Percentiles rank a stretch among this genome's conserved stretches.
phyloP scores from a whole-genome alignment of 192 early-diverging fungal genomes.

The Backusella circina region DNA sequence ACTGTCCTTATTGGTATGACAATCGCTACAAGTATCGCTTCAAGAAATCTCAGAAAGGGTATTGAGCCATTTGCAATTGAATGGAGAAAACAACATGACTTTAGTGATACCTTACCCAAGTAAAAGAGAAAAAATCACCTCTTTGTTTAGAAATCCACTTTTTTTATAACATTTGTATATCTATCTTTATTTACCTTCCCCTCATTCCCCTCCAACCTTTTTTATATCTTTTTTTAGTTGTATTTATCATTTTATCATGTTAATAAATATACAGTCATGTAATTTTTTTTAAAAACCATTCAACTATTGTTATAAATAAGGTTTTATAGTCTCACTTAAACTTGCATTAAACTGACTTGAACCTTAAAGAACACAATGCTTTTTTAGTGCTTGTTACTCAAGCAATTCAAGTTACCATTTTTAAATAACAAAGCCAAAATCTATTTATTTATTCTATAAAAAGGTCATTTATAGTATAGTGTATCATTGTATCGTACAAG shows the following conservation, averaged over 20 bases:
- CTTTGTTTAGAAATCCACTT: neutral
- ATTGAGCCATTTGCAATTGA: neutral
- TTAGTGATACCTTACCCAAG: neutral
- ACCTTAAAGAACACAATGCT: neutral
- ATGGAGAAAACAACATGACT: neutral
- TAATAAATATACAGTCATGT: neutral
- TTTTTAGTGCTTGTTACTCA: neutral
- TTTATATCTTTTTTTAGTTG: too few species aligned
- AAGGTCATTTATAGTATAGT: too few species aligned
- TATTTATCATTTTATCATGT: neutral
- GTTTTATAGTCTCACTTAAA: too few species aligned
- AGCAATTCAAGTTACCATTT: neutral
- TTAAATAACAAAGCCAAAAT: neutral
- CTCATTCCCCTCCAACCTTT: too few species aligned
- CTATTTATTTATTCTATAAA: too few species aligned
- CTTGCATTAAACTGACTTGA: too few species aligned
- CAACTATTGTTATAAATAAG: too few species aligned
- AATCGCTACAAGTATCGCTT: neutral
- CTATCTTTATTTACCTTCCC: neutral
- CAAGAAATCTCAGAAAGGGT: neutral
- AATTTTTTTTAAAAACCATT: too few species aligned
- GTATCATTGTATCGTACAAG: too few species aligned
- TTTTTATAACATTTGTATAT: neutral
- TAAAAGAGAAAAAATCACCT: neutral
- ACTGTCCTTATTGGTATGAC: constrained; percentile 12